These are phyloP conservation scores for Apiotrichum veenhuisii DNA, from an alignment of 1,284 basidiomycete species.

Conservation along the genomic window DNA sequence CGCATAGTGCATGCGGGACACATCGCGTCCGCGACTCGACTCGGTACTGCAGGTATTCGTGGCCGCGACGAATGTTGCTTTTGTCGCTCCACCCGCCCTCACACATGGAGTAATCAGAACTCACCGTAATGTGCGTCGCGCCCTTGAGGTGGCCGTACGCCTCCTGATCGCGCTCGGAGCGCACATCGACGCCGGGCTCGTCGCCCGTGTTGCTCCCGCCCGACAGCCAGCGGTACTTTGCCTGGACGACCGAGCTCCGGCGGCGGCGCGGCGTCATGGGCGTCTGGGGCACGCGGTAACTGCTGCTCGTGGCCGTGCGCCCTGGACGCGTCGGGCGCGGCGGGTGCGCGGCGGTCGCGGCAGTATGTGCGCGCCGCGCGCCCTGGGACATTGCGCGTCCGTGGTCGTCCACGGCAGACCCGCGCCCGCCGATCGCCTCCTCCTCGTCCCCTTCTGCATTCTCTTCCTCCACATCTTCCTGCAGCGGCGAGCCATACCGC, in stretches of 20 bases:
- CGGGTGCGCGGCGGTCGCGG: neutral
- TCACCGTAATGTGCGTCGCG: constrained; percentile 32
- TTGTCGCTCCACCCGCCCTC: no score
- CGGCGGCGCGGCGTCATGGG: constrained; percentile 1
- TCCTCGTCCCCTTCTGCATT: neutral
- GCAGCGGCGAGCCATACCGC: neutral
- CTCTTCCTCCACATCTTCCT: neutral
- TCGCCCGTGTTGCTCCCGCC: constrained; percentile 39
- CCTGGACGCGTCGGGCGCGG: neutral
- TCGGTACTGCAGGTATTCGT: no score
- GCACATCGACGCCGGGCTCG: constrained; percentile 50
- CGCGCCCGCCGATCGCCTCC: neutral
- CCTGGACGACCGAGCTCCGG: constrained; percentile 3
- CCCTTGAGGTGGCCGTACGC: constrained; percentile 38
- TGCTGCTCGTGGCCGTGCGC: neutral
- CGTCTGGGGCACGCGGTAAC: neutral
- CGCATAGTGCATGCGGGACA: no score
- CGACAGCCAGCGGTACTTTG: constrained; percentile 34
- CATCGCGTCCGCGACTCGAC: no score
- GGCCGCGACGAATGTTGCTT: no score
- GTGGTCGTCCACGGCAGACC: neutral
- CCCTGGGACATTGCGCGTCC: neutral
- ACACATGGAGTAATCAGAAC: no score
- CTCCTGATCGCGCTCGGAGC: constrained; percentile 40
- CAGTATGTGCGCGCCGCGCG: no score